Percentiles rank a stretch among this genome's conserved stretches.
phyloP scores from a whole-genome alignment of 2,329 filamentous ascomycete species.

The Pseudocercospora vitis region DNA sequence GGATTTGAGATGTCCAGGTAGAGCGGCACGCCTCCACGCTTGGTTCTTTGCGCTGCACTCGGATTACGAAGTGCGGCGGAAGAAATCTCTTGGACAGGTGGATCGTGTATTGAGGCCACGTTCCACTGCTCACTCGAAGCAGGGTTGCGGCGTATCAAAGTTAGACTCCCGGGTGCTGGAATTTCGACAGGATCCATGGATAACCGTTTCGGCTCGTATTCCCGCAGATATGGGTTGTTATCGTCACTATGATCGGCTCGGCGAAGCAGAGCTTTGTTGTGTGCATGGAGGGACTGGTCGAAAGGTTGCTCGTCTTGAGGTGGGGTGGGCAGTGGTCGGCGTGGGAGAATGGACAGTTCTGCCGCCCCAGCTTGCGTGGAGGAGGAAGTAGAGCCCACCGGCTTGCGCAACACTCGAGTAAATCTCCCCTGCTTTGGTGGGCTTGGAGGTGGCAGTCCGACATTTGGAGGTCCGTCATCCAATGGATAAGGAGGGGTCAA shows the following conservation, averaged over 20 bases:
- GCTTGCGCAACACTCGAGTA: slow-evolving; percentile 30
- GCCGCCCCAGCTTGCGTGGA: not conserved
- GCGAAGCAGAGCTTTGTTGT: slow-evolving; percentile 28
- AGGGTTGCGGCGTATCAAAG: slow-evolving; percentile 54
- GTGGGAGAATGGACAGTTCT: slow-evolving; percentile 27
- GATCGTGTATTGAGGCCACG: slow-evolving; percentile 50
- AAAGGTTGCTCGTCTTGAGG: slow-evolving; percentile 26
- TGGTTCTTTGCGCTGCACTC: slow-evolving; percentile 34
- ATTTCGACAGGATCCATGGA: slow-evolving; percentile 14
- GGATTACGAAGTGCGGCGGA: slow-evolving; percentile 42
- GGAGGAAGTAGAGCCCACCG: slow-evolving; percentile 16
- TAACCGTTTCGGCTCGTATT: slow-evolving; percentile 17
- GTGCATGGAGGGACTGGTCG: slow-evolving; percentile 25
- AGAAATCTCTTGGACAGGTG: slow-evolving; percentile 46
- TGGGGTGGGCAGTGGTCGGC: slow-evolving; percentile 30
- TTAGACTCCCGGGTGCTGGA: slow-evolving; percentile 37
- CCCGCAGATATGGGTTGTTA: slow-evolving; percentile 30
- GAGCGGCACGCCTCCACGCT: slow-evolving; percentile 44
- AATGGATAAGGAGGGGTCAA: slow-evolving; percentile 25
- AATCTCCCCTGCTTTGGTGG: slow-evolving; percentile 13
- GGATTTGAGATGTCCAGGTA: slow-evolving; percentile 59
- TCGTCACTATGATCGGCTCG: slow-evolving; percentile 25
- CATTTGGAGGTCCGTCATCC: slow-evolving; percentile 16
- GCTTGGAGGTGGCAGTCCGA: slow-evolving; percentile 3
- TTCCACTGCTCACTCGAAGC: slow-evolving; percentile 53